Evolutionary conservation across 768 basidiomycete genomes (phyloP), one percentile per base, ranked within the genome.

Genomic region (Boletus fagicola): DNA sequence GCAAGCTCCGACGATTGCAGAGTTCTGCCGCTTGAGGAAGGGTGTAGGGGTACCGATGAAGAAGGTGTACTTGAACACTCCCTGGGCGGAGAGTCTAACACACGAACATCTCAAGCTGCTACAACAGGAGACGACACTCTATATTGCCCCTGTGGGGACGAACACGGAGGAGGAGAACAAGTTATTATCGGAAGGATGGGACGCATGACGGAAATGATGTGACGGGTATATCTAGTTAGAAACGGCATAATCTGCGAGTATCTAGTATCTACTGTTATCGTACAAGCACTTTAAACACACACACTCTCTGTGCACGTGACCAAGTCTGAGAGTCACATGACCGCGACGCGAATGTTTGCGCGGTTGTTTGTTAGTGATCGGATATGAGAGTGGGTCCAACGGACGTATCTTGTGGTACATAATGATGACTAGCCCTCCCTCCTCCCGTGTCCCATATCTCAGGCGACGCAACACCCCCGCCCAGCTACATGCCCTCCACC

Each of bases 111-210:
- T 75, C 55, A 68, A 63, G 18, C 44, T 50, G 8, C 53, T 65
- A 42, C 65, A 65, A 10, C 68, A 73, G 44, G 70, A 73, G 44
- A 51, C 48, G 8, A 38, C 48, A 2, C 61, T 80, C n/a, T 69
- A 63, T 22, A 57, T 70, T 30, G 65, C 65, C 10, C 60, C 74
- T 28, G 57, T 66, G 5, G 78, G 80, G 5, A 65, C 74, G 11
- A 78, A 72, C 50, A 77, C 81, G n/a, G 67, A 70, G 3, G 82
- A 83, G 60, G 83, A 84, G 63, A 70, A 70, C 44, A 67, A 51
- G 43, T 28, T 81, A 38, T 43, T 76, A 56, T 54, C 54, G 24
- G 62, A 61, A 15, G 60, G 56, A 18, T 64, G 63, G 62, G 30
- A 58, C 0, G n/a, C 8, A 44, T 66, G 46, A 60, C 20, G 46